Evolutionary conservation across 2,329 filamentous ascomycete genomes (phyloP), one percentile per base, ranked within the genome.

Genomic region (Aspergillus chevalieri): DNA sequence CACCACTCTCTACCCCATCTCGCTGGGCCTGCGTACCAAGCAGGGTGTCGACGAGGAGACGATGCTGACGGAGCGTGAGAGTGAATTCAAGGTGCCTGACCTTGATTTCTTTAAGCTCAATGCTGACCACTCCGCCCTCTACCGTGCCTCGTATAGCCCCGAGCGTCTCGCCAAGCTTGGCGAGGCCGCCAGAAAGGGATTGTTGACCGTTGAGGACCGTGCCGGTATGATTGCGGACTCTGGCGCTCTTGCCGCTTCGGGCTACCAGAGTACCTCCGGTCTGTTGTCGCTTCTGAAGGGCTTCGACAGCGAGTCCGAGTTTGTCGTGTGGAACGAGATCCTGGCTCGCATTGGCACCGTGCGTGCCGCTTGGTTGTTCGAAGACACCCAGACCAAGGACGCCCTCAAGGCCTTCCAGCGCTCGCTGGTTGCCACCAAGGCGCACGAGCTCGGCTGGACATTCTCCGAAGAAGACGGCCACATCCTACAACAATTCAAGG

Each of bases 101-200:
- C 74, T 85, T 47, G 89, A 95, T 62, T 96, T 97, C 74, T 97
- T 87, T 83, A 97, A 97, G 78, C 76, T 97, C 53, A 97, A 97
- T 65, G 90, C 92, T 14, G 90, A 96, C 65, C 92, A 96, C 70
- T 91, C 89, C 19, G 88, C 88, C 57, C 85, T 96, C 55, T 97
- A 94, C 76, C 84, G 92, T 52, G 96, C 91, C 0, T 88, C 85
- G 0, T 97, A 97, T 74, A 79, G 83, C 2, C 86, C 89, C 2
- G 85, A 89, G 61, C 85, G 92, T 33, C 80, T 97, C 42, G 79
- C 84, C 58, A 95, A 95, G 76, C 84, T 97, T 34, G 92, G 92
- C 22, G 75, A 89, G 64, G 89, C 91, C 48, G 92, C 90, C 43
- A 93, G 87, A 71, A 73, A 84, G 43, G 88, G 87, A 4, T 78